phyloP scores from a whole-genome alignment of 2,329 filamentous ascomycete genomes.

The Passalora sequoiae region DNA sequence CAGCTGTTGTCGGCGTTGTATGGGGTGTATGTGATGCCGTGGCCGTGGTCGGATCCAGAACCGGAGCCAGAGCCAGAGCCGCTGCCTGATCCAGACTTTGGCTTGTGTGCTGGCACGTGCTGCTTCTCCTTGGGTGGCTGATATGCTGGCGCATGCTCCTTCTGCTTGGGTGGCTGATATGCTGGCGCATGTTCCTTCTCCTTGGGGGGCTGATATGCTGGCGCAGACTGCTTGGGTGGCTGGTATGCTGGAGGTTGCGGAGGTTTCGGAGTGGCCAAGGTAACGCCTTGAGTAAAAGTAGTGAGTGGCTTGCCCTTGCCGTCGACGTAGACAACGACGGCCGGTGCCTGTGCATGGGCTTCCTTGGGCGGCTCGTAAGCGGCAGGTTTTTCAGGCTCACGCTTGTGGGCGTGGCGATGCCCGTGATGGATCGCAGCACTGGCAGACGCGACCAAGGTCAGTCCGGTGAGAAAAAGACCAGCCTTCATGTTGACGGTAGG shows the following conservation, averaged over 20 bases:
- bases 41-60: conserved; percentile 24
- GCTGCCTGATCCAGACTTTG: conserved; percentile 8
- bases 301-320: conserved; percentile 50
- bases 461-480: conserved; percentile 25
- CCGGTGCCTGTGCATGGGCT: conserved; percentile 43
- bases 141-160: conserved; percentile 10
- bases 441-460: conserved; percentile 24
- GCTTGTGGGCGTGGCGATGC: conserved; percentile 37
- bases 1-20: conserved; percentile 56
- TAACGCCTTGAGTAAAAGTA: conserved; percentile 11
- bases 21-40: conserved; percentile 55
- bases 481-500: conserved; percentile 29
- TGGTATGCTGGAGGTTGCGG: neutral
- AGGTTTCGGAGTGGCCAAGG: conserved; percentile 5
- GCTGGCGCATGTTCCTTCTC: neutral
- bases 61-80: neutral
- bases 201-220: conserved; percentile 11
- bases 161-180: neutral
- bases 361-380: conserved; percentile 31
- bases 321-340: conserved; percentile 58
- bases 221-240: neutral
- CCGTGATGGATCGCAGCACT: conserved; percentile 31
- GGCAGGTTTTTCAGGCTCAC: conserved; percentile 29
- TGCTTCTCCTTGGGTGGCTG: conserved; percentile 9
- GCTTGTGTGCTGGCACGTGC: conserved; percentile 12